Conservation (phyloP, 164 flowering plant genomes). For the Paratinospora sagittata region DNA sequence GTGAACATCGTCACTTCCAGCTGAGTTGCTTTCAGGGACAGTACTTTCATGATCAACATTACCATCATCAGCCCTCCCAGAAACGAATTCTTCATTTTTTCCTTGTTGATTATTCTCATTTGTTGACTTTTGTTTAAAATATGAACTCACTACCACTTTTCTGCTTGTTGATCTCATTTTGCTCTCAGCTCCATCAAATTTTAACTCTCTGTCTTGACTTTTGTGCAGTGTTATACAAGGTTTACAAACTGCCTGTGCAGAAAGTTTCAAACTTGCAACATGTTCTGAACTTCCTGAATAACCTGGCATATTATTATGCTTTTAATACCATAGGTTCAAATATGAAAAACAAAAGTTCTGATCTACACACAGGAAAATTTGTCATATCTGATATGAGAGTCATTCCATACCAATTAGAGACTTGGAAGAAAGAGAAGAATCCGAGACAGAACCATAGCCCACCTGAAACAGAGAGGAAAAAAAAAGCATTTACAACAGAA, state of each 20-base stretch:
- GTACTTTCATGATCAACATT: slow-evolving; percentile 13
- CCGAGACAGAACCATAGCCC: slow-evolving; percentile 19
- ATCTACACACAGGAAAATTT: slow-evolving; percentile 1
- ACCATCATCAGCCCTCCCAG: slow-evolving; percentile 12
- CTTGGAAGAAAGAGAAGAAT: slow-evolving; percentile 19
- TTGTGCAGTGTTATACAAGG: slow-evolving; percentile 35
- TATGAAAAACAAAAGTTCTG: not conserved
- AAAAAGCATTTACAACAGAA: not conserved
- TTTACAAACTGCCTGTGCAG: slow-evolving; percentile 26
- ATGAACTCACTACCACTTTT: slow-evolving; percentile 43
- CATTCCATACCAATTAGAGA: slow-evolving; percentile 30
- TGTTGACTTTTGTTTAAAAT: slow-evolving; percentile 41
- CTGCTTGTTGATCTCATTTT: slow-evolving; percentile 24
- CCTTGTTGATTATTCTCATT: slow-evolving; percentile 22
- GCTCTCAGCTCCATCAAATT: slow-evolving; percentile 20
- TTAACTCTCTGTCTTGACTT: slow-evolving; percentile 22
- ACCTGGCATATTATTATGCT: slow-evolving; percentile 11
- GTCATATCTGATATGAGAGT: not conserved
- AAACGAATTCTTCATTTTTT: slow-evolving; percentile 20
- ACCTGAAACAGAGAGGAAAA: slow-evolving; percentile 24
- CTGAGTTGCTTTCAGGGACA: slow-evolving; percentile 8
- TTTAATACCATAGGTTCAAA: slow-evolving; percentile 5
- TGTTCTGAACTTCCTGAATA: slow-evolving; percentile 16
- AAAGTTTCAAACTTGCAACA: slow-evolving; percentile 21
- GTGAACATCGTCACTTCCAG: slow-evolving; percentile 12